phyloP scores from a whole-genome alignment of 805 yeast genomes.

The Metschnikowia orientalis region DNA sequence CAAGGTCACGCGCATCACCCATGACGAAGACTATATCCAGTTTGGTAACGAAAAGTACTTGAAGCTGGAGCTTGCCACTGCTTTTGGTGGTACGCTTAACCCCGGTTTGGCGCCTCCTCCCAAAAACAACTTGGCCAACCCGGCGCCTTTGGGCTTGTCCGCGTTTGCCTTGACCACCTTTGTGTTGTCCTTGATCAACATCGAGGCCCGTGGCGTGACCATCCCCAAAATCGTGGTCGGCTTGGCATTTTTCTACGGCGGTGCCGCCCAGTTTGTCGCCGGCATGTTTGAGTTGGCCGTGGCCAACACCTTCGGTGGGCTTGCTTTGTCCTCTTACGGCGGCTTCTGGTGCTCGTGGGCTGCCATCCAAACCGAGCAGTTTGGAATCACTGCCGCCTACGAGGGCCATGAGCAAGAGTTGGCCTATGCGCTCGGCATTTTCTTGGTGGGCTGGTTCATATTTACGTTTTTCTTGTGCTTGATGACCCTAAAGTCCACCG shows the following conservation, averaged over 20 bases:
- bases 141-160: slow-evolving; percentile 70
- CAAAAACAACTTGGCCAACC: slow-evolving; percentile 52
- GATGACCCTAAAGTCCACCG: slow-evolving; percentile 40
- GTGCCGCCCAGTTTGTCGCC: slow-evolving; percentile 64
- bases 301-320: slow-evolving; percentile 73
- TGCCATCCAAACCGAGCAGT: slow-evolving; percentile 44
- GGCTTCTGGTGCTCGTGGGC: slow-evolving; percentile 79
- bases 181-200: slow-evolving; percentile 59
- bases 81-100: slow-evolving; percentile 80
- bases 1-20: slow-evolving; percentile 27
- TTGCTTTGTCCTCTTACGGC: slow-evolving; percentile 57
- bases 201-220: slow-evolving; percentile 63
- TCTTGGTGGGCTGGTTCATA: slow-evolving; percentile 40
- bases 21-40: slow-evolving; percentile 59
- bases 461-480: slow-evolving; percentile 40
- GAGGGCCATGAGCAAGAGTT: slow-evolving; percentile 23
- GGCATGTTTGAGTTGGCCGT: slow-evolving; percentile 75
- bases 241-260: slow-evolving; percentile 68
- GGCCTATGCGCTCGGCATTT: slow-evolving; percentile 35
- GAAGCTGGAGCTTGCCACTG: slow-evolving; percentile 50
- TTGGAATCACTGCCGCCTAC: slow-evolving; percentile 37
- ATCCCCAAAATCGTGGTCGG: slow-evolving; percentile 61
- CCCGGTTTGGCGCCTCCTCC: slow-evolving; percentile 54
- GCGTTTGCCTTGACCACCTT: slow-evolving; percentile 69
- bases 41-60: slow-evolving; percentile 71